Conservation (phyloP, 176 grass and related monocot species). For the Leersia perrieri region DNA sequence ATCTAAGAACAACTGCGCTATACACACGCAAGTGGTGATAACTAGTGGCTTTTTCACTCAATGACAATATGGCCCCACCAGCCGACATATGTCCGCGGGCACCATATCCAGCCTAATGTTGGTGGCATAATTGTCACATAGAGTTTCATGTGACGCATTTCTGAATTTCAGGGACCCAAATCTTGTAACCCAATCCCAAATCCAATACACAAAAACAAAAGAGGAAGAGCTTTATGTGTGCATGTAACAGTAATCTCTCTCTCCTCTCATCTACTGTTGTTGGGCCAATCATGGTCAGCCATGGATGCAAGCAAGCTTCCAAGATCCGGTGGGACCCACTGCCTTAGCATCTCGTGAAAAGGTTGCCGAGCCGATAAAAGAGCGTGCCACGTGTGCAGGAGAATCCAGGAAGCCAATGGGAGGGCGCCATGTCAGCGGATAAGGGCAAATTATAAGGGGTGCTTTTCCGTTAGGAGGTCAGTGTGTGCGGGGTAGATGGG, state of each 20-base stretch:
- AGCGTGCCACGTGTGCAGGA: constrained; percentile 25
- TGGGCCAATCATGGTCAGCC: constrained; percentile 29
- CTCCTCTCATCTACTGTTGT: neutral
- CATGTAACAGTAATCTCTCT: neutral
- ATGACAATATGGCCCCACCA: neutral
- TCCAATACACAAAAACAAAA: neutral
- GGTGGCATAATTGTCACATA: neutral
- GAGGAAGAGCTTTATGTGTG: neutral
- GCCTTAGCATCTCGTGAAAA: constrained; percentile 38
- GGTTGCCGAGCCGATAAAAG: constrained; percentile 34
- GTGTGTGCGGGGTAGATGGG: constrained; percentile 27
- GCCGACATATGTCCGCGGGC: neutral
- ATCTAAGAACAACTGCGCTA: neutral
- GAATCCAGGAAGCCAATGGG: constrained; percentile 43
- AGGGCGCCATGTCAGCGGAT: constrained; percentile 40
- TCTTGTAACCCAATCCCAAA: neutral
- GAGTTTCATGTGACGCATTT: neutral
- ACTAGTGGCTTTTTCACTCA: neutral
- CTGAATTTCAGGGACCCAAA: neutral
- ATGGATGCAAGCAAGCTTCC: constrained; percentile 37
- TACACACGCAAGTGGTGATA: neutral
- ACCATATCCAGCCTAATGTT: neutral
- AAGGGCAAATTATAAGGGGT: constrained; percentile 21
- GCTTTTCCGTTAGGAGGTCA: constrained; percentile 33
- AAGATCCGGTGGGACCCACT: constrained; percentile 46